Evolutionary conservation across 345 rosid species (phyloP).

Genomic region (Turritis glabra): DNA sequence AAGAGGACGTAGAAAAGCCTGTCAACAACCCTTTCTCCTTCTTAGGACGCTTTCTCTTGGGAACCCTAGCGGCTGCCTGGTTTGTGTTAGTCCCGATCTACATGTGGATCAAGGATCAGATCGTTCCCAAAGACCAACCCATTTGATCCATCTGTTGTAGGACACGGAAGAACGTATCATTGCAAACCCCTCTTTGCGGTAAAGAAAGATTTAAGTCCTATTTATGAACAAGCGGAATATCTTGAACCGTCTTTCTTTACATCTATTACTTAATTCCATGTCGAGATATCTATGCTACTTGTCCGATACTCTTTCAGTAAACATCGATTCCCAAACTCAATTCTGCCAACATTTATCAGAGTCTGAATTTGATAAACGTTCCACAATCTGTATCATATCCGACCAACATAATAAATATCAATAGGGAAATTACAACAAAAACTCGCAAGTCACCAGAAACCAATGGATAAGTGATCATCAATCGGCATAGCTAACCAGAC

Average conservation of each 20-base stretch:
- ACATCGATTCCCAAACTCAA: background rate
- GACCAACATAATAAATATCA: background rate
- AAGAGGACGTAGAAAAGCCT: slow-evolving; percentile 79
- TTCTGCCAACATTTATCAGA: background rate
- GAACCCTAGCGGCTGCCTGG: slow-evolving; percentile 74
- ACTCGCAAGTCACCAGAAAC: background rate
- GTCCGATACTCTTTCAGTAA: background rate
- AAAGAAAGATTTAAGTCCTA: background rate
- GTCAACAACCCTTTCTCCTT: slow-evolving; percentile 62
- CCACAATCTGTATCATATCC: background rate
- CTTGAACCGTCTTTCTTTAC: background rate
- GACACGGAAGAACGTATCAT: background rate
- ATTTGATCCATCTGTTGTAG: slow-evolving; percentile 53
- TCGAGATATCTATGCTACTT: background rate
- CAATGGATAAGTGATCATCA: slow-evolving; percentile 36
- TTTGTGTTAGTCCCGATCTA: slow-evolving; percentile 83
- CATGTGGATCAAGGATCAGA: slow-evolving; percentile 97
- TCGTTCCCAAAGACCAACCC: slow-evolving; percentile 80
- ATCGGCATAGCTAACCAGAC: slow-evolving; percentile 86
- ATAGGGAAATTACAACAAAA: slow-evolving; percentile 15
- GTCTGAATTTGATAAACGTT: slow-evolving; percentile 13
- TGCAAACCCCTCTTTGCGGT: background rate
- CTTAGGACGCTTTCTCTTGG: slow-evolving; percentile 68
- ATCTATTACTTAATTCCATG: background rate
- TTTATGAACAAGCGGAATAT: slow-evolving; percentile 1